Evolutionary conservation across 2,329 filamentous ascomycete genomes (phyloP), one percentile per base, ranked within the genome.

Genomic region (Epichloe coenophiala): DNA sequence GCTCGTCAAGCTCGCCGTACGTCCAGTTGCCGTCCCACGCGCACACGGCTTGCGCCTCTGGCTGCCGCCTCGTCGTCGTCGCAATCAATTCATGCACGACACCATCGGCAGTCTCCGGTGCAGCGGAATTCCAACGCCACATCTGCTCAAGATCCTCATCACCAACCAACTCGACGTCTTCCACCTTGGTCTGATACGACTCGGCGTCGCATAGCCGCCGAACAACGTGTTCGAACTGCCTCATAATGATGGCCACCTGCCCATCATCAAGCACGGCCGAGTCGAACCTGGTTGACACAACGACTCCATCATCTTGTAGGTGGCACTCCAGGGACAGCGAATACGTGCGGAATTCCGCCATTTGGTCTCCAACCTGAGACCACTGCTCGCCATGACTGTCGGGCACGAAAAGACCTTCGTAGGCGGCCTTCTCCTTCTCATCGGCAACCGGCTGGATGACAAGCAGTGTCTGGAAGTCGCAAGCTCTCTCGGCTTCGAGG

Each of bases 1-100:
- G 31, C 3, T 40, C 46, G 13, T 62, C 56, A 15, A 63, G 51
- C 33, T 62, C 54, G 12, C 17, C 43, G 47, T 60, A 60, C 1
- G 59, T 60, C 39, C 56, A 46, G 3, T 44, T 13, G 6, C 60
- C 60, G 47, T 63, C 61, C 61, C 61, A 63, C 1, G 59, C 54
- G 33, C 48, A 50, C n/a, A 53, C 36, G 12, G 51, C 51, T 23
- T 37, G 51, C 15, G 51, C 51, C 15, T 44, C 39, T 6, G 47
- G 51, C 31, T 47, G 46, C 40, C 40, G 46, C 17, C 38, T 45
- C 42, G 42, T 33, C 13, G 6, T 38, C 9, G 21, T 15, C 8
- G 31, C 38, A 38, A 52, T 38, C 8, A 50, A 27, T 38, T 49
- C 19, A 36, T 50, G 51, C 4, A 50, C 48, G 38, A 27, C 33